phyloP scores from a whole-genome alignment of 352 stramenopile species.

The Globisporangium paroecandrum region DNA sequence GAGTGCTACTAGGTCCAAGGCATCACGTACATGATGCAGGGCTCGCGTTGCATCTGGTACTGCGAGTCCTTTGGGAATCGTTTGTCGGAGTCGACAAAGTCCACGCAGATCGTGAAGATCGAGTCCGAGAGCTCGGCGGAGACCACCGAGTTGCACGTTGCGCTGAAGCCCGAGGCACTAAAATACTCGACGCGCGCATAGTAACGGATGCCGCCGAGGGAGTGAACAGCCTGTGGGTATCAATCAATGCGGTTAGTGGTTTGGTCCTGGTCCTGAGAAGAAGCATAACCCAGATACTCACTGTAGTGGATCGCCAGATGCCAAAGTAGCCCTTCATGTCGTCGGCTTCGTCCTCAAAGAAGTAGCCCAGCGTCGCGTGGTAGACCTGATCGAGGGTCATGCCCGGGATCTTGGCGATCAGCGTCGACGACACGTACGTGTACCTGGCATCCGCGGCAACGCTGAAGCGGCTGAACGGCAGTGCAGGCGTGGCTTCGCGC shows the following conservation, averaged over 20 bases:
- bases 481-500: neutral
- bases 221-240: neutral
- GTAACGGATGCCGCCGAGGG: neutral
- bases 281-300: neutral
- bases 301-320: neutral
- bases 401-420: neutral
- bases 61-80: neutral
- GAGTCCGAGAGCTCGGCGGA: neutral
- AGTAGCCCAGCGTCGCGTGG: neutral
- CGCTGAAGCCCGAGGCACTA: neutral
- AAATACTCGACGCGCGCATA: conserved; percentile 1
- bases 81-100: neutral
- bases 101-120: neutral
- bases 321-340: neutral
- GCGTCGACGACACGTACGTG: neutral
- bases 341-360: neutral
- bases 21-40: neutral
- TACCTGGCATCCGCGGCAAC: neutral
- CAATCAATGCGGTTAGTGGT: neutral
- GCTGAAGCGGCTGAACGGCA: neutral
- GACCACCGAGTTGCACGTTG: conserved; percentile 1
- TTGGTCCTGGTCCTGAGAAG: neutral
- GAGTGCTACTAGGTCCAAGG: too few species aligned
- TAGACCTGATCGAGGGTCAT: neutral
- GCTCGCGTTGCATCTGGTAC: neutral